Base-by-base conservation (phyloP, 2,329 filamentous ascomycete species). In the Colletotrichum sp. region DNA sequence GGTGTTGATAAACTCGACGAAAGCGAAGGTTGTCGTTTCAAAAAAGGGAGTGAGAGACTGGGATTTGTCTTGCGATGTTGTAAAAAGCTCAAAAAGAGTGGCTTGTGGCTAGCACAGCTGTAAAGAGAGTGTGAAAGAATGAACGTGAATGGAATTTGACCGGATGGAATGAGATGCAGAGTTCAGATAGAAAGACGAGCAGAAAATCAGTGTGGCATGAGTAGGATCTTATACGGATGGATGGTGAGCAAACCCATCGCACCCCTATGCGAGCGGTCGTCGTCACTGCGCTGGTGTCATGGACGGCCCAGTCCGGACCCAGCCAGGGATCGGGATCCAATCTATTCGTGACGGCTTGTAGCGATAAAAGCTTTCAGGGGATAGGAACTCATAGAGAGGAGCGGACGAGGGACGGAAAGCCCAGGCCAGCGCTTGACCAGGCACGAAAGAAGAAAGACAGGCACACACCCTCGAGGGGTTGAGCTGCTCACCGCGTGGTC, bases 91-190 rank as follows among this genome's bases (percentile, higher is more conserved):
- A 52, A 75, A 77, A 76, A 68, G 76, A 77, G 49, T 76, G 76
- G 75, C 76, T 75, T 77, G 74, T 76, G 76, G 26, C 76, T 77
- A 72, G 76, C 76, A 77, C 76, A 77, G 76, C 71, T 63, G 70
- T 69, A 57, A 76, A 76, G 66, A 72, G 65, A 77, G 73, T 67
- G 69, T 63, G 49, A 77, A 68, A 70, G 65, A 73, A 76, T 68
- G 73, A 72, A 76, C 59, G 68, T 72, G 76, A 77, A 77, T 72
- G 71, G 18, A 77, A 73, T 44, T 60, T 70, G 30, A 72, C 68
- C 30, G 64, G 39, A 64, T 71, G 70, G 67, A 77, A 76, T 73
- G 74, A 55, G 63, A 72, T 39, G 57, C 39, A 71, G 68, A 77
- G 69, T 65, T 64, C 69, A 59, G 73, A 68, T 39, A 68, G 68